Base-by-base conservation (phyloP, 2,329 filamentous ascomycete species). In the Cytospora mali region DNA sequence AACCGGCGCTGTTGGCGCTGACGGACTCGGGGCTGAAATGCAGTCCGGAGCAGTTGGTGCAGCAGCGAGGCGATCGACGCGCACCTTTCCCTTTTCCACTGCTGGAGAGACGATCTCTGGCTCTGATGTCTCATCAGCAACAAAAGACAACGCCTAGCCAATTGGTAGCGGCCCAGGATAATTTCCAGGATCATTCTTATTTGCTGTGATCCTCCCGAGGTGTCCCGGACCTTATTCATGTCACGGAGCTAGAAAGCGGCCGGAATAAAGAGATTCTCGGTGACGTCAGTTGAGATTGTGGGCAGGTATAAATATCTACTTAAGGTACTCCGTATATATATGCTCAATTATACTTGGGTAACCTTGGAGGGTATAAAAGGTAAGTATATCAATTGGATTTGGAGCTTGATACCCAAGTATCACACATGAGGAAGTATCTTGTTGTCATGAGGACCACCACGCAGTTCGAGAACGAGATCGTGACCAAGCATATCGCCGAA, bases 201-300 rank as follows among this genome's bases (percentile, higher is more conserved):
- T 10, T 9, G n/a, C 18, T 21, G n/a, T 18, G 7, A 9, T 21
- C n/a, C 21, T 7, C 6, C n/a, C 4, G 18, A 21, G 29, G 6
- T 11, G 11, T 11, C 29, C 29, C 29, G 6, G 29, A 13, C 31
- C 39, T 42, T 42, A 42, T 42, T 9, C 39, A 21, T 42, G 39
- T 53, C 25, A 50, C 14, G 33, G 10, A 46, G 25, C 18, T 23
- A n/a, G 25, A 21, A 29, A 21, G 6, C 11, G 2, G 9, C 4
- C 13, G n/a, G 46, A 51, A 14, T n/a, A 10, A 28, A 21, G 14
- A 29, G 13, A 59, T 42, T 27, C 16, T 50, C 33, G 46, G 42
- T 59, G 57, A 59, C 57, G 57, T 59, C 57, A 52, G 23, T 29
- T n/a, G 4, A 18, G 35, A 16, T 16, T 39, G 35, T n/a, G 13